Evolutionary conservation across 192 early-diverging fungal genomes (phyloP).

Genomic region (Coemansia sp.): DNA sequence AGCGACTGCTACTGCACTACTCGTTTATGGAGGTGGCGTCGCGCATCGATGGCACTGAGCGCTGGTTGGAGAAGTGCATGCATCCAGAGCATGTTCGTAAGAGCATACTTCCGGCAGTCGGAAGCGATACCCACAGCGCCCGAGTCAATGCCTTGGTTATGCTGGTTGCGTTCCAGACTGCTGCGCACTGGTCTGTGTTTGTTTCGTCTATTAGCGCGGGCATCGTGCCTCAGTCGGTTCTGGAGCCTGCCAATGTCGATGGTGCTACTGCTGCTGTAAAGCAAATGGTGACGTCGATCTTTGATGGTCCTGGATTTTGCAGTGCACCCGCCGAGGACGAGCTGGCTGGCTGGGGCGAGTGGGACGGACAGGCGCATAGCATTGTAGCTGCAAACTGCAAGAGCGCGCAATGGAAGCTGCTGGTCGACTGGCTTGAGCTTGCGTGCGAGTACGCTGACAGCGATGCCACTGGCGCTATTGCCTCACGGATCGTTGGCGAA

Average conservation of each 20-base stretch:
- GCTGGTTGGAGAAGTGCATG: slow-evolving; percentile 32
- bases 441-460: slow-evolving; percentile 33
- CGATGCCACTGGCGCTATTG: slow-evolving; percentile 11
- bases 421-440: slow-evolving; percentile 42
- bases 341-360: slow-evolving; percentile 18
- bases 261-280: slow-evolving; percentile 2
- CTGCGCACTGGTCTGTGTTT: slow-evolving; percentile 38
- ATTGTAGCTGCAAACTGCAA: slow-evolving; percentile 22
- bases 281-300: slow-evolving; percentile 16
- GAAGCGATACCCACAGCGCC: background rate
- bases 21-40: slow-evolving; percentile 28
- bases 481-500: slow-evolving; percentile 18
- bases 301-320: background rate
- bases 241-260: background rate
- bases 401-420: slow-evolving; percentile 36
- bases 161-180: slow-evolving; percentile 43
- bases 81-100: slow-evolving; percentile 17
- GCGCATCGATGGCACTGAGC: slow-evolving; percentile 30
- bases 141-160: slow-evolving; percentile 15
- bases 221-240: slow-evolving; percentile 21
- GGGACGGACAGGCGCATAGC: slow-evolving; percentile 43
- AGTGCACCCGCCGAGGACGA: background rate
- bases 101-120: background rate
- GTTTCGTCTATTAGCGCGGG: slow-evolving; percentile 21
- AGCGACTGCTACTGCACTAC: slow-evolving; percentile 40